Percentiles rank a stretch among this genome's conserved stretches.
phyloP scores from a whole-genome alignment of 148 eudicot genomes.

The Rhododendron williamsianum region DNA sequence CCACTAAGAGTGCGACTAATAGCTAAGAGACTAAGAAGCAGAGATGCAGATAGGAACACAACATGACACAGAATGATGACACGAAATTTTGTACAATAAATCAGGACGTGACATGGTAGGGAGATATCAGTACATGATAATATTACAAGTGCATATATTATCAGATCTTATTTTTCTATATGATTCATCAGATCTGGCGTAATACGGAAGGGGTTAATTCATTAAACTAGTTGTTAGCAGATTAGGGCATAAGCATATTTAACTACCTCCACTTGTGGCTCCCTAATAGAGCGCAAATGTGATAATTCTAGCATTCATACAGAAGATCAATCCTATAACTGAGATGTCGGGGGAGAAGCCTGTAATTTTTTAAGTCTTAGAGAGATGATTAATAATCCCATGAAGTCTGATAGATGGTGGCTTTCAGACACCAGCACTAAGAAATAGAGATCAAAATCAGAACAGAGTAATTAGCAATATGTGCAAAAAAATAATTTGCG shows the following conservation, averaged over 20 bases:
- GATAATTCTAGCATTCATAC: not conserved
- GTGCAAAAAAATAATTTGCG: not conserved
- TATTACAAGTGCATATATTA: not conserved
- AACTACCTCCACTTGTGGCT: not conserved
- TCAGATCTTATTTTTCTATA: not conserved
- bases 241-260: not conserved
- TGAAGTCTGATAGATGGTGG: not conserved
- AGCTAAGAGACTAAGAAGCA: not conserved
- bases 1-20: not conserved
- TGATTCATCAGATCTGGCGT: not conserved
- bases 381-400: not conserved
- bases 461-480: not conserved
- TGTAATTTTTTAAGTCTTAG: not conserved
- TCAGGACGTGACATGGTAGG: not conserved
- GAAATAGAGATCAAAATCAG: not conserved
- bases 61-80: not conserved
- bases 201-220: not conserved
- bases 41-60: not conserved
- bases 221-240: not conserved
- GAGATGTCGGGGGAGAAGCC: not conserved
- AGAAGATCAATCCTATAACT: not conserved
- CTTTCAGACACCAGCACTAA: not conserved
- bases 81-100: not conserved
- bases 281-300: not conserved
- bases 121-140: not conserved